These are phyloP conservation scores for Penicillium odoratum DNA, from an alignment of 495 filamentous ascomycete species.

Conservation along the genomic window DNA sequence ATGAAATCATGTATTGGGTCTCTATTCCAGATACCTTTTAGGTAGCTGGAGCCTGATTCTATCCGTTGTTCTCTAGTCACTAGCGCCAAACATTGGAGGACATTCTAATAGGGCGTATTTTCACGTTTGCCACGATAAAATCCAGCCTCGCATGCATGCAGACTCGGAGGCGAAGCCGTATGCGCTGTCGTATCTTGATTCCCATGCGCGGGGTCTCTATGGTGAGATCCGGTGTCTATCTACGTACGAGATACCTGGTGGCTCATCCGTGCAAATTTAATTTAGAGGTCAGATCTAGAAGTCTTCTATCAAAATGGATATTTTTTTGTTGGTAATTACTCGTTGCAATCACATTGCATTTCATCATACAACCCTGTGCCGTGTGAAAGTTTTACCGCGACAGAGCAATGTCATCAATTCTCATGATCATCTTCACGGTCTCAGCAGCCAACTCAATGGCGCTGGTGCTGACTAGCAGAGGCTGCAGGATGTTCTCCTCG, in stretches of 20 bases:
- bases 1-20: too few relatives aligned
- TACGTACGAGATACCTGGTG: neutral
- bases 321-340: slow-evolving; percentile 33
- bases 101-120: too few relatives aligned
- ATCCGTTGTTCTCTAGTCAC: too few relatives aligned
- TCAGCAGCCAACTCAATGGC: slow-evolving; percentile 95
- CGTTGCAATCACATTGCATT: slow-evolving; percentile 28
- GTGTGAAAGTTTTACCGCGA: slow-evolving; percentile 48
- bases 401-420: slow-evolving; percentile 91
- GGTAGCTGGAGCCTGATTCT: too few relatives aligned
- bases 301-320: slow-evolving; percentile 17
- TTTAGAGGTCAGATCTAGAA: neutral
- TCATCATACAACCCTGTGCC: slow-evolving; percentile 33
- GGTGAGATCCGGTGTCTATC: too few relatives aligned
- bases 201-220: too few relatives aligned
- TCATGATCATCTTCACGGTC: slow-evolving; percentile 98
- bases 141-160: too few relatives aligned
- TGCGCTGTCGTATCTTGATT: too few relatives aligned
- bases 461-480: slow-evolving; percentile 92
- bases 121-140: too few relatives aligned
- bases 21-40: too few relatives aligned
- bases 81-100: too few relatives aligned
- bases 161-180: too few relatives aligned
- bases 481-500: slow-evolving; percentile 97
- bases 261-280: neutral